Evolutionary conservation across 768 basidiomycete species (phyloP).

Genomic region (Suillus occidentalis): DNA sequence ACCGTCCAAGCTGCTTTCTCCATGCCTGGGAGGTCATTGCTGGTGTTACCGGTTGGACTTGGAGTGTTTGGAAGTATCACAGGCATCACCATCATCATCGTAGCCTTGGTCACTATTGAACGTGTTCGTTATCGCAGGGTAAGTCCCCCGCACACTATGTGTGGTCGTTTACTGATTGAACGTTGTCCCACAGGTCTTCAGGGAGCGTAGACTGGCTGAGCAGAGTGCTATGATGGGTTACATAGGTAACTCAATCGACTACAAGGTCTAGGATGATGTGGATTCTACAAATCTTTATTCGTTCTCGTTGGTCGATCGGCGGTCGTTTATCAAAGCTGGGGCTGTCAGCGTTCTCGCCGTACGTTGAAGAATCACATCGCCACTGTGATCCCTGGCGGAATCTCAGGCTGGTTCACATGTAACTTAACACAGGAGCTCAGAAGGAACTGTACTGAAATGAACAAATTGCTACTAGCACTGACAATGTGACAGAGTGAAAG

Average conservation of each 20-base stretch:
- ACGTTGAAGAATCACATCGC: background rate
- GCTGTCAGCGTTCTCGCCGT: background rate
- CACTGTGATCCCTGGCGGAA: background rate
- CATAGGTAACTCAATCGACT: conserved; percentile 42
- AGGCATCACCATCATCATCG: conserved; percentile 77
- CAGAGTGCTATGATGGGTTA: conserved; percentile 58
- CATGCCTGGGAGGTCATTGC: conserved; percentile 71
- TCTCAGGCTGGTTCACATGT: background rate
- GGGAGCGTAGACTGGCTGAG: conserved; percentile 72
- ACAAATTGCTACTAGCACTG: background rate
- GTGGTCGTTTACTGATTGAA: background rate
- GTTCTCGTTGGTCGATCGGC: background rate
- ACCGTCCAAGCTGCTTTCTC: conserved; percentile 43
- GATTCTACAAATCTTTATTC: background rate
- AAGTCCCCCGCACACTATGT: conserved; percentile 19
- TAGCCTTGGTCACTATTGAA: conserved; percentile 85
- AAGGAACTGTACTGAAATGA: background rate
- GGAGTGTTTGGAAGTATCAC: conserved; percentile 86
- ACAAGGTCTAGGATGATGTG: conserved; percentile 19
- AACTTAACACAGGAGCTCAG: background rate
- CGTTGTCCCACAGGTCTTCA: conserved; percentile 58
- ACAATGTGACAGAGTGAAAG: too few relatives aligned
- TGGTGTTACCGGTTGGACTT: conserved; percentile 80
- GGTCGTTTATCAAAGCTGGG: background rate
- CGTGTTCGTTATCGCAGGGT: conserved; percentile 86